Conservation (phyloP, 371 early-diverging fungal genomes). For the Mycotypha africana region DNA sequence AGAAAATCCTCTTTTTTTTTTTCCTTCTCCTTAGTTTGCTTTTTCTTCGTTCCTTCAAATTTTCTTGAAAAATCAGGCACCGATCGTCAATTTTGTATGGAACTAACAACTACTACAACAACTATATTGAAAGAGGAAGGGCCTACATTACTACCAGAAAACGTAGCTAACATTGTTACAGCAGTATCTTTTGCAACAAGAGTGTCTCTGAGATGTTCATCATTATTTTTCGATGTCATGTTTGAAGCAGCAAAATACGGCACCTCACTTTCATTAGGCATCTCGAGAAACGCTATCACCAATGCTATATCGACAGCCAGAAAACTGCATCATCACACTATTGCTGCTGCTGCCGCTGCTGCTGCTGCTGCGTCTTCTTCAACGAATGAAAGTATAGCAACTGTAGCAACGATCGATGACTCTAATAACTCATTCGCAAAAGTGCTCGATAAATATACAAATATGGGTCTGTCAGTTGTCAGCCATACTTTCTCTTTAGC, state of each 20-base stretch:
- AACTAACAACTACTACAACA: no score
- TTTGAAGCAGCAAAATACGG: constrained; percentile 53
- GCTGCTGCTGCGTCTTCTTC: no score
- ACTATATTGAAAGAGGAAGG: background rate
- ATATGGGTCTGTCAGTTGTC: constrained; percentile 55
- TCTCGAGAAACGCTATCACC: constrained; percentile 46
- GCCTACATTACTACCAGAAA: constrained; percentile 16
- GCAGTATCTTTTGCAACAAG: constrained; percentile 27
- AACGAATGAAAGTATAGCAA: no score
- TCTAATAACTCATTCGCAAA: constrained; percentile 39
- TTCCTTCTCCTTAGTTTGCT: no score
- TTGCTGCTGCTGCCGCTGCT: background rate
- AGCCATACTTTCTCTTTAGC: constrained; percentile 66
- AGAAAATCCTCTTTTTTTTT: no score
- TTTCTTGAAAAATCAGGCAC: no score
- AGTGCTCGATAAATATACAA: constrained; percentile 59
- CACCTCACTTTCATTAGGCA: constrained; percentile 45
- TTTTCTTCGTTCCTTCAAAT: no score
- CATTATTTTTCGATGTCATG: constrained; percentile 31
- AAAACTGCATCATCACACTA: constrained; percentile 30
- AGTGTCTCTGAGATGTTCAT: constrained; percentile 23
- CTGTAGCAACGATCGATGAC: no score
- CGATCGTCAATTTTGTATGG: no score
- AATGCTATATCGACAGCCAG: constrained; percentile 47
- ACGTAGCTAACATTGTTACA: constrained; percentile 23